Evolutionary conservation across 306 rosid species (phyloP).

Genomic region (Herpetospermum pedunculosum): DNA sequence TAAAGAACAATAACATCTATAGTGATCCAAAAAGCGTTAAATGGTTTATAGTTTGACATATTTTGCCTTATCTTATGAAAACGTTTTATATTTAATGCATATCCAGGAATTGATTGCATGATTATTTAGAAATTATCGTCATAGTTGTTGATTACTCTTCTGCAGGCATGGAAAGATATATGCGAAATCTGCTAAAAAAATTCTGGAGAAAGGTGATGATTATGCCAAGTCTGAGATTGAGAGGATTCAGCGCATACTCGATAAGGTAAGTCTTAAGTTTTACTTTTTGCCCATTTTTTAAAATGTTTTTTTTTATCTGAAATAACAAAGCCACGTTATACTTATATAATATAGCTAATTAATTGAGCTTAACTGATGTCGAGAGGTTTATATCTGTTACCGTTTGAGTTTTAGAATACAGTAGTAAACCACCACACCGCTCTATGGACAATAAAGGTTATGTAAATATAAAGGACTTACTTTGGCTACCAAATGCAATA

Average conservation of each 20-base stretch:
- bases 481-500: too few species aligned
- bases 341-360: neutral
- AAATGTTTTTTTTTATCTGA: neutral
- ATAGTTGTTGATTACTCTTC: neutral
- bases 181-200: conserved; percentile 58
- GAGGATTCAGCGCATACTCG: conserved; percentile 67
- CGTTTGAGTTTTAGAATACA: too few species aligned
- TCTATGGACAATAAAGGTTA: too few species aligned
- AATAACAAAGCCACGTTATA: neutral
- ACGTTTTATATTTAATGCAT: neutral
- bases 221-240: conserved; percentile 70
- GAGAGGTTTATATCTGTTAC: neutral
- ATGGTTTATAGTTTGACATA: neutral
- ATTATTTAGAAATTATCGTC: neutral
- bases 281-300: neutral
- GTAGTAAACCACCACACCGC: too few species aligned
- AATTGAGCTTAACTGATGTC: too few species aligned
- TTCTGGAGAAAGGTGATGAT: conserved; percentile 57
- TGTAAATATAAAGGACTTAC: too few species aligned
- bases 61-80: neutral
- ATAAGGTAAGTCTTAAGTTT: conserved; percentile 31
- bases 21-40: neutral
- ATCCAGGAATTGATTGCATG: neutral
- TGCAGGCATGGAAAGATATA: conserved; percentile 58
- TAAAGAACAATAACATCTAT: neutral